Conservation (phyloP, 2,329 filamentous ascomycete species). For the Conoideocrella luteorostrata region DNA sequence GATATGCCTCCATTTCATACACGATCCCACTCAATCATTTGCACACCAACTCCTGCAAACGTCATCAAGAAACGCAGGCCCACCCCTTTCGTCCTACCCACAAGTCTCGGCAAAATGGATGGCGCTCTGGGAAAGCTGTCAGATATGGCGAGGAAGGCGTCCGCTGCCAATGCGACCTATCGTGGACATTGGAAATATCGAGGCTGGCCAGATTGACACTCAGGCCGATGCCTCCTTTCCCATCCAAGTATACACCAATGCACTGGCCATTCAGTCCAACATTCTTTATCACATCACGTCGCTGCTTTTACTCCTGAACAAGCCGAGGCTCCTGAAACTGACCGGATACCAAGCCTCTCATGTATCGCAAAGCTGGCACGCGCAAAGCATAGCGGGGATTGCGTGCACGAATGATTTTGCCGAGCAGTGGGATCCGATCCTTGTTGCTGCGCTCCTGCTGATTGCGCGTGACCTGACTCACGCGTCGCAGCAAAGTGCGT, state of each 20-base stretch:
- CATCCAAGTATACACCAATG: conserved; percentile 15
- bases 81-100: background rate
- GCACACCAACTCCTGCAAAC: background rate
- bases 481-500: conserved; percentile 18
- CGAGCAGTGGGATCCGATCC: conserved; percentile 26
- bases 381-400: conserved; percentile 22
- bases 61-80: background rate
- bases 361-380: conserved; percentile 20
- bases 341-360: conserved; percentile 6
- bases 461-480: conserved; percentile 21
- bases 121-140: conserved; percentile 12
- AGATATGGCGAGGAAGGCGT: conserved; percentile 13
- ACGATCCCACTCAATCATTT: background rate
- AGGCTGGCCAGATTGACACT: conserved; percentile 13
- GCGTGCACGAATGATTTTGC: conserved; percentile 22
- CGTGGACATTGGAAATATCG: conserved; percentile 14
- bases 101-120: conserved; percentile 10
- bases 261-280: conserved; percentile 15
- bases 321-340: conserved; percentile 14
- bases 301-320: conserved; percentile 15
- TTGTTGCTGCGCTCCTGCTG: conserved; percentile 19
- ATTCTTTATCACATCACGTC: conserved; percentile 15
- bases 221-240: conserved; percentile 14
- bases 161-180: conserved; percentile 13
- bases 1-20: conserved; percentile 8